Base-by-base conservation (phyloP, 148 eudicot species). In the Tetragonia tetragonoides region DNA sequence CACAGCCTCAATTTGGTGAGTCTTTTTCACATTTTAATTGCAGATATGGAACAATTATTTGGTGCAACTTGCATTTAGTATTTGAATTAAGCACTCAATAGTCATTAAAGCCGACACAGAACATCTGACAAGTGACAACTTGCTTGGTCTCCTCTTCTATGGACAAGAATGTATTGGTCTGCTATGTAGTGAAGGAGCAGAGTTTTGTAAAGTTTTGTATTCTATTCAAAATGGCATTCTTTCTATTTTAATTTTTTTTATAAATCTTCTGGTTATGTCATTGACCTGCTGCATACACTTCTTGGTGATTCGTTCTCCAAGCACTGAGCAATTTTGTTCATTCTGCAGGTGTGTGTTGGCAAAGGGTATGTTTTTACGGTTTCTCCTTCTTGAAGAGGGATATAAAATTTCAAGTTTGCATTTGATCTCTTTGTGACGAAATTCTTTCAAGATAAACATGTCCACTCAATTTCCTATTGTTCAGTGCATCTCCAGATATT, bases 291-390 rank as follows among this genome's bases (percentile, higher is more conserved):
- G 17, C 0, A 34, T n/a, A 41, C 38, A 5, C 37, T 20, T 49
- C 18, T 49, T 39, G 17, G 54, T 70, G 53, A 80, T 34, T 4
- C 3, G 17, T 46, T 37, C 4, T 62, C 69, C 60, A 14, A 53
- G 47, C 38, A 18, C 61, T 80, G 60, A 61, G 34, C 21, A 20
- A 24, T 57, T 10, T 66, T 76, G 53, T 73, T 23, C 64, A 66
- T 71, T 80, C 79, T 87, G 90, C 97, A 95, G 99, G 97, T 95
- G 49, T 91, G 97, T 81, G 99, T 91, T 62, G 94, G 90, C 73
- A 93, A 90, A 28, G 34, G 34, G 34, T 28, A 28, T 28, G 34
- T 28, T 28, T 28, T 28, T 28, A 28, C 34, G 1, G 34, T 28
- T 28, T 28, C 34, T 28, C 34, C 34, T 28, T 28, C 34, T 28